Evolutionary conservation across 2,329 filamentous ascomycete genomes (phyloP).

Genomic region (Alternaria metachromatica): DNA sequence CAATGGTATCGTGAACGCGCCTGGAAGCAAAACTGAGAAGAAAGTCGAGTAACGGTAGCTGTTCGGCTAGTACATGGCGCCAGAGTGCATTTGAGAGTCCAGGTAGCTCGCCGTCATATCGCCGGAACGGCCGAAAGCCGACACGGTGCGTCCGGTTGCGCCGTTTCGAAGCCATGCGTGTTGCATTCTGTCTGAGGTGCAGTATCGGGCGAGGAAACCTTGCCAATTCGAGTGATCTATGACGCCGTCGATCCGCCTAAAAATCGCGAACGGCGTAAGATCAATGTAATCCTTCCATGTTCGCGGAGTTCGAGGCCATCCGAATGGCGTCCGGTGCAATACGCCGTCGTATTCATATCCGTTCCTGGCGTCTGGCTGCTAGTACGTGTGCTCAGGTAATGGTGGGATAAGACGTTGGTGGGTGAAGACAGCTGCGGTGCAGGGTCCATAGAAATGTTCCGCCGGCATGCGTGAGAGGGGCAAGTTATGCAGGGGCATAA

Average conservation of each 20-base stretch:
- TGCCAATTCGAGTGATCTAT: conserved; percentile 46
- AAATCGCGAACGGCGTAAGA: conserved; percentile 3
- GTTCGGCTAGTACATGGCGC: not conserved
- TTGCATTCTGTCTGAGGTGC: conserved; percentile 40
- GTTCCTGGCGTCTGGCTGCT: not conserved
- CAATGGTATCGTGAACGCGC: conserved; percentile 6
- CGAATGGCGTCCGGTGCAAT: not conserved
- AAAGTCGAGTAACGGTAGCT: conserved; percentile 7
- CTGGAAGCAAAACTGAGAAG: conserved; percentile 5
- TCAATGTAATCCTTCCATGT: not conserved
- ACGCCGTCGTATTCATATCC: not conserved
- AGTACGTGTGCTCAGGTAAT: not conserved
- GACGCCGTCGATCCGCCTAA: conserved; percentile 35
- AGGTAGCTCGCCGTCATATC: not conserved
- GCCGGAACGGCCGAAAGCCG: conserved; percentile 21
- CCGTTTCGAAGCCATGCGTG: conserved; percentile 31
- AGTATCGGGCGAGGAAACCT: conserved; percentile 38
- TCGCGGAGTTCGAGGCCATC: not conserved
- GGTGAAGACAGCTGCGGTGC: conserved; percentile 7
- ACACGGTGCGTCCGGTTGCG: conserved; percentile 24
- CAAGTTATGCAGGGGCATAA: conserved; percentile 14
- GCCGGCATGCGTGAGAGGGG: conserved; percentile 3
- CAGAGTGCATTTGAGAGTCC: conserved; percentile 10
- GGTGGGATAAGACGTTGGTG: not conserved
- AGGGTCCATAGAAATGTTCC: conserved; percentile 9